Conservation (phyloP, 768 basidiomycete species). For the Filobasidium wieringae region DNA sequence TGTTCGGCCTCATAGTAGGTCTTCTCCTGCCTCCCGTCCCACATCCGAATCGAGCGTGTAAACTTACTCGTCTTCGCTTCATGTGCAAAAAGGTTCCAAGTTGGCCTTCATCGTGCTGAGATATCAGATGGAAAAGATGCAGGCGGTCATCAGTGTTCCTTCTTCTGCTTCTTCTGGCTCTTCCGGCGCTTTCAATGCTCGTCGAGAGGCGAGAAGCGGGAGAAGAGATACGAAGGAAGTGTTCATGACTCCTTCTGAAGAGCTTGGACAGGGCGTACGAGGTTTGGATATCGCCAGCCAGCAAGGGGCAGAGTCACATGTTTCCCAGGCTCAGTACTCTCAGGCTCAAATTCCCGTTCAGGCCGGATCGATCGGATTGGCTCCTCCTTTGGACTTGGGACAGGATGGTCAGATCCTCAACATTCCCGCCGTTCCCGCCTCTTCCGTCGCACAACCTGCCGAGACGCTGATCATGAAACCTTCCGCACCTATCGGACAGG, state of each 20-base stretch:
- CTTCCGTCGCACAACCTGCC: background rate
- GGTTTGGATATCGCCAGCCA: too few relatives aligned
- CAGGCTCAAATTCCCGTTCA: too few relatives aligned
- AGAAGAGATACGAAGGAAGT: too few relatives aligned
- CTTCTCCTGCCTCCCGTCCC: background rate
- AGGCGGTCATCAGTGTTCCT: conserved; percentile 63
- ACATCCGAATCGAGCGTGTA: background rate
- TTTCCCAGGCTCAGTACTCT: too few relatives aligned
- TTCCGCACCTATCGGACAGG: background rate
- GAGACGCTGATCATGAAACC: background rate
- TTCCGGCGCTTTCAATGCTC: too few relatives aligned
- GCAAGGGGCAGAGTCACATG: too few relatives aligned
- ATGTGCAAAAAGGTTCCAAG: conserved; percentile 7
- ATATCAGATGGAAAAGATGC: conserved; percentile 42
- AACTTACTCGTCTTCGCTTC: background rate
- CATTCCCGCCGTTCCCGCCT: background rate
- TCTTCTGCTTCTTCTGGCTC: too few relatives aligned
- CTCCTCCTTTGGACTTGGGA: background rate
- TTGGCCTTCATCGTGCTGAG: conserved; percentile 19
- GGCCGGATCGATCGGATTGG: background rate
- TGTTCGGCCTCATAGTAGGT: conserved; percentile 59
- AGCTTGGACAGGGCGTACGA: too few relatives aligned
- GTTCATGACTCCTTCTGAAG: too few relatives aligned
- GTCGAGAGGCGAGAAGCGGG: too few relatives aligned
- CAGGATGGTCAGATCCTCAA: background rate